A percentile compares a stretch with the other conserved stretches of the same genome.
These are phyloP conservation scores for Anisodus tanguticus DNA, from an alignment of 257 asterid genomes.

Conservation along the genomic window DNA sequence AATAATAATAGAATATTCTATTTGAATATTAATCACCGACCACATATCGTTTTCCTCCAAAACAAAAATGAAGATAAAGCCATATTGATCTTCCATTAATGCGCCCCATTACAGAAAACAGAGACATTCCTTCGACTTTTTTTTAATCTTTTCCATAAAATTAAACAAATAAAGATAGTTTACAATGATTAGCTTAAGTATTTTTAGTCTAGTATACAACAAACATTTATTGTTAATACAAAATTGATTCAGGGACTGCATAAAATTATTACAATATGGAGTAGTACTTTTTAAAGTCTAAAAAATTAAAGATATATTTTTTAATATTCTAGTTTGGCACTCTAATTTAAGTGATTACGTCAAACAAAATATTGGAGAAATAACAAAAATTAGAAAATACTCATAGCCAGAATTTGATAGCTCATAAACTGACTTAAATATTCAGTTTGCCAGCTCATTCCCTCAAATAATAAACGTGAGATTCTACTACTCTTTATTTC, in stretches of 20 bases:
- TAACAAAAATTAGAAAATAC: neutral
- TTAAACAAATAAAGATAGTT: too few species aligned
- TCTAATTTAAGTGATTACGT: neutral
- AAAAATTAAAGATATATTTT: too few species aligned
- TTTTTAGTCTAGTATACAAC: too few species aligned
- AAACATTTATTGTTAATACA: too few species aligned
- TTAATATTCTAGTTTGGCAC: neutral
- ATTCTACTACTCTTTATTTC: neutral
- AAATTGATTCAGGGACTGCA: too few species aligned
- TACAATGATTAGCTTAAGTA: too few species aligned
- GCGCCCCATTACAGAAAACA: too few species aligned
- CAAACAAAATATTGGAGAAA: neutral
- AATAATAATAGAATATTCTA: neutral
- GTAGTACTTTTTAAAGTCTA: neutral
- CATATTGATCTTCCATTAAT: neutral
- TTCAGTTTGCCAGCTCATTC: too few species aligned
- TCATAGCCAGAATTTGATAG: neutral
- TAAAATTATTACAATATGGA: neutral
- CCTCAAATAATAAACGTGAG: neutral
- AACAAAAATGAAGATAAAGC: neutral
- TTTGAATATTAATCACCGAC: neutral
- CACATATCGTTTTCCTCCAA: neutral
- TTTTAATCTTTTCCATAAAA: too few species aligned
- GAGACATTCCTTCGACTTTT: too few species aligned
- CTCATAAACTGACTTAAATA: neutral